Base-by-base conservation (phyloP, 768 basidiomycete genomes). In the Harrya chromipes region DNA sequence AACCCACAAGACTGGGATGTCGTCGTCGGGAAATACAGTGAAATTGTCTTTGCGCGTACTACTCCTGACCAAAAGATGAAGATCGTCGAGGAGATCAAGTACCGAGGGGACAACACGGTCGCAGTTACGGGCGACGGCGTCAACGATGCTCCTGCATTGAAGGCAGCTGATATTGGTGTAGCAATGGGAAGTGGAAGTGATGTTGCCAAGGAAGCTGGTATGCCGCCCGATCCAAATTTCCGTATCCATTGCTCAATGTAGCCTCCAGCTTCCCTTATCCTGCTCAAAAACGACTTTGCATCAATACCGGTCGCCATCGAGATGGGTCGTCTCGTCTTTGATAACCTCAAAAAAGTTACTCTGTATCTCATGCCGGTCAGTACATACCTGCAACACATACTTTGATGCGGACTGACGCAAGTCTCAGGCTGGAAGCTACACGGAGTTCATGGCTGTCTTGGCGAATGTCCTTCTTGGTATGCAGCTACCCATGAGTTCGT, bases 51-150 rank as follows among this genome's bases (percentile, higher is more conserved):
- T 51, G 78, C 80, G 0, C 68, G 81, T 4, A 81, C 78, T 0
- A 78, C 75, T 0, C 80, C 80, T 1, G 76, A 81, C 49, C 80
- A 81, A 58, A 82, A 82, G 57, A 69, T 83, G 54, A 67, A 71
- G 38, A 83, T 83, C 49, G 79, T 83, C 12, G 74, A 77, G 53
- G 75, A 77, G 36, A 69, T 81, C 55, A 79, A 81, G 55, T 56
- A 58, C 9, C 67, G 78, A 1, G 75, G 73, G 2, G 70, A 72
- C 55, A 73, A 74, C 46, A 73, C 76, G 1, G 78, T 81, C 7
- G 80, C 79, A 1, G 79, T 74, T 12, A 74, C 75, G 7, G 82
- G 82, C 0, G 82, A 84, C 47, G 82, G 82, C 21, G 76, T 78
- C 31, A 80, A 80, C 52, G 79, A 80, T 53, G 71, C 73, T 0